These are phyloP conservation scores for Gilbertella persicaria DNA, from an alignment of 371 early-diverging fungal genomes.

Conservation along the genomic window DNA sequence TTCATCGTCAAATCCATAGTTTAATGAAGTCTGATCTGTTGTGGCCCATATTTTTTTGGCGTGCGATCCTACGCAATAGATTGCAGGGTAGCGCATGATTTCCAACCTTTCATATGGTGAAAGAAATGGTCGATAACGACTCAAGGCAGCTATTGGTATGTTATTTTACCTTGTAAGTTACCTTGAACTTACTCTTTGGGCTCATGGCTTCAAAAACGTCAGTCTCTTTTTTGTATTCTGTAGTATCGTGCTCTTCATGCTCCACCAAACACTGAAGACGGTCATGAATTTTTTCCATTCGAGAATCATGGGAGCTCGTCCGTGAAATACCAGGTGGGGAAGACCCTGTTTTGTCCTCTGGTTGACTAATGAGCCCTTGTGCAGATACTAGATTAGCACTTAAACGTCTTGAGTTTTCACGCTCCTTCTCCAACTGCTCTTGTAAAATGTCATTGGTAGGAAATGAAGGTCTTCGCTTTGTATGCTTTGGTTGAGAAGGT, in stretches of 20 bases:
- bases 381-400: slow-evolving; percentile 28
- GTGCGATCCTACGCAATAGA: slow-evolving; percentile 86
- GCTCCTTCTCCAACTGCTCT: slow-evolving; percentile 28
- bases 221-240: slow-evolving; percentile 14
- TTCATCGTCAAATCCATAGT: slow-evolving; percentile 79
- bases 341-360: slow-evolving; percentile 7
- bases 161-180: not conserved
- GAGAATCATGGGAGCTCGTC: slow-evolving; percentile 3
- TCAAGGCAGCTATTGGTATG: slow-evolving; percentile 37
- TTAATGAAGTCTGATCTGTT: slow-evolving; percentile 46
- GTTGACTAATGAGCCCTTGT: slow-evolving; percentile 30
- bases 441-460: slow-evolving; percentile 24
- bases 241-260: not conserved
- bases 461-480: slow-evolving; percentile 9
- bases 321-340: not conserved
- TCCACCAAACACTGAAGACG: slow-evolving; percentile 25
- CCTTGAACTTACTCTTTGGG: slow-evolving; percentile 14
- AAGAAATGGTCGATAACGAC: slow-evolving; percentile 56
- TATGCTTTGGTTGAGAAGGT: not conserved
- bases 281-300: slow-evolving; percentile 25
- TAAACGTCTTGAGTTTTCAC: slow-evolving; percentile 17
- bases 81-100: slow-evolving; percentile 70
- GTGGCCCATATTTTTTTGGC: slow-evolving; percentile 55
- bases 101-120: slow-evolving; percentile 80
- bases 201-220: slow-evolving; percentile 10